Evolutionary conservation across 192 early-diverging fungal genomes (phyloP).

Genomic region (Chytriomyces confervae): DNA sequence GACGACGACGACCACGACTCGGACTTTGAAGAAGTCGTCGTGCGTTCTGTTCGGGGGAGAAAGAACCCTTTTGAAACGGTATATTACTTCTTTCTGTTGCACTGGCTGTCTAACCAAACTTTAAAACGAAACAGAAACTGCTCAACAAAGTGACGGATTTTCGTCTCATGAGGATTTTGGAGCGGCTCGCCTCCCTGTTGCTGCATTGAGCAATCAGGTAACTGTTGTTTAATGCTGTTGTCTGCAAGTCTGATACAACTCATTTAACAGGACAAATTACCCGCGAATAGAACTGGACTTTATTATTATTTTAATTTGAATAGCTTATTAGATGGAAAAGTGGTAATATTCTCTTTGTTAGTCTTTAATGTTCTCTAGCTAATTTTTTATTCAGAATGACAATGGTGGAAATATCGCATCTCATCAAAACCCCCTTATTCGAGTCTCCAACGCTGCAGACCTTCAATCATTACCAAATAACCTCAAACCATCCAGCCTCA

Average conservation of each 20-base stretch:
- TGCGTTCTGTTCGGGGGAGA: not conserved
- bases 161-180: not conserved
- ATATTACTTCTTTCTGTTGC: too few species aligned
- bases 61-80: not conserved
- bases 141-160: not conserved
- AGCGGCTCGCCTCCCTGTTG: not conserved
- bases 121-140: not conserved
- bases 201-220: not conserved
- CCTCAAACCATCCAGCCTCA: constrained; percentile 12
- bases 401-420: too few species aligned
- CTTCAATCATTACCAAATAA: constrained; percentile 9
- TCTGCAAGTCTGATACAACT: too few species aligned
- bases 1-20: not conserved
- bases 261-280: too few species aligned
- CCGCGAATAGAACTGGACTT: too few species aligned
- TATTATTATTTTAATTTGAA: not conserved
- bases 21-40: not conserved
- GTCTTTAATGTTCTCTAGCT: not conserved
- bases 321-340: not conserved
- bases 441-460: too few species aligned
- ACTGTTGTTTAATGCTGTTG: too few species aligned
- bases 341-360: not conserved
- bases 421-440: too few species aligned
- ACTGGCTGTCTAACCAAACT: too few species aligned
- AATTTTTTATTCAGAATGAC: too few species aligned